Percentiles rank a stretch among this genome's conserved stretches.
Evolutionary conservation across 176 grass and related monocot species (phyloP).

Genomic region (Cenchrus purpureus): DNA sequence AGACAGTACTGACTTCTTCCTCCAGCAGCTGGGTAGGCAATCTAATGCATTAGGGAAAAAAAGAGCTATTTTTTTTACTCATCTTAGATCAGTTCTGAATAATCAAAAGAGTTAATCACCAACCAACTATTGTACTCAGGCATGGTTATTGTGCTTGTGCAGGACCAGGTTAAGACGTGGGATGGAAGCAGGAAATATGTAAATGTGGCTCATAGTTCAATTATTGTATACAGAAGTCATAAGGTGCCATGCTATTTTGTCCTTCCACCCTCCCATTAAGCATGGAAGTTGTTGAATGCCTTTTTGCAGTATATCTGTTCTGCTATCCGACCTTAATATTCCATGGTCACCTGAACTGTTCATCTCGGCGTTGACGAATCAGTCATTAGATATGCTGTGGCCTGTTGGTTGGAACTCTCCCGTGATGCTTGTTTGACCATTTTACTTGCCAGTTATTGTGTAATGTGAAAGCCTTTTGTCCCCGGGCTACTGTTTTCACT

Average conservation of each 20-base stretch:
- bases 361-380: not conserved
- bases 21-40: not conserved
- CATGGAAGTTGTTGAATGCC: not conserved
- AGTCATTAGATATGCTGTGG: not conserved
- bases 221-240: not conserved
- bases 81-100: not conserved
- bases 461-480: not conserved
- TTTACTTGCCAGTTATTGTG: not conserved
- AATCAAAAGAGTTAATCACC: not conserved
- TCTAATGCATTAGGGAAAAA: not conserved
- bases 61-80: not conserved
- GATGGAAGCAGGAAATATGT: slow-evolving; percentile 9
- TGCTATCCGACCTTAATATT: not conserved
- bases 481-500: not conserved
- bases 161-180: slow-evolving; percentile 43
- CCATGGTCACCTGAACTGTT: not conserved
- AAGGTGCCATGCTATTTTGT: not conserved
- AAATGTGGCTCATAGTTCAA: not conserved
- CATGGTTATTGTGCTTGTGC: slow-evolving; percentile 5
- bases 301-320: not conserved
- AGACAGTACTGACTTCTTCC: not conserved
- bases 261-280: not conserved
- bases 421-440: not conserved
- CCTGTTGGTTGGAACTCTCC: not conserved
- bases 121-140: not conserved